These are phyloP conservation scores for Saccharomyces cerevisiae DNA, from an alignment of 805 yeast genomes.

Conservation along the genomic window DNA sequence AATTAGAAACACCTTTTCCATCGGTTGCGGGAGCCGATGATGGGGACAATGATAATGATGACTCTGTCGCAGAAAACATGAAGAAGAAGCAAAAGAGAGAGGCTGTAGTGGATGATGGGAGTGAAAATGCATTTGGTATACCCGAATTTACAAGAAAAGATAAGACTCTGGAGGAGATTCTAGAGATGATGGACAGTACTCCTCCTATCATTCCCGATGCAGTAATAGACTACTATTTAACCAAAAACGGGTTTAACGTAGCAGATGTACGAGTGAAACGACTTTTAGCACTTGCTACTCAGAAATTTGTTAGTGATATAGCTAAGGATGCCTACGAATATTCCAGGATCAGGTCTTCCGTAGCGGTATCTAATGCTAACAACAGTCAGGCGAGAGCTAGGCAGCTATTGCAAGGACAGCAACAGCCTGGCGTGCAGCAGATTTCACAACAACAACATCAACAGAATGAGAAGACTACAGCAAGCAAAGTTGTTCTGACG, in stretches of 20 bases:
- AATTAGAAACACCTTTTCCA: constrained; percentile 9
- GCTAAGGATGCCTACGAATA: constrained; percentile 96
- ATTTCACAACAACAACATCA: constrained; percentile 35
- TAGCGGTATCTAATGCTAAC: constrained; percentile 75
- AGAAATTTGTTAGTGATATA: constrained; percentile 85
- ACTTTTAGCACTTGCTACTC: constrained; percentile 87
- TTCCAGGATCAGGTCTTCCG: constrained; percentile 81
- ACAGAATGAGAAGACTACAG: constrained; percentile 33
- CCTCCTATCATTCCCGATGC: constrained; percentile 96
- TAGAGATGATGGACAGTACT: constrained; percentile 84
- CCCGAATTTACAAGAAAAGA: constrained; percentile 72
- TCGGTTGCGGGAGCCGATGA: constrained; percentile 11
- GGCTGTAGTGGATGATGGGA: constrained; percentile 20
- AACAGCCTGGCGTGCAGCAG: constrained; percentile 37
- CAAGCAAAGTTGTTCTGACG: constrained; percentile 77
- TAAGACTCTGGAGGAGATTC: constrained; percentile 72
- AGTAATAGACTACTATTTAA: constrained; percentile 84
- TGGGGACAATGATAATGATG: constrained; percentile 8
- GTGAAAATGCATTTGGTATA: constrained; percentile 37
- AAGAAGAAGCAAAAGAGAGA: constrained; percentile 17
- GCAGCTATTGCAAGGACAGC: constrained; percentile 62
- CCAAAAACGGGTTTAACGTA: constrained; percentile 77
- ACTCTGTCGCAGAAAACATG: not conserved
- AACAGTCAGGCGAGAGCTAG: constrained; percentile 83
- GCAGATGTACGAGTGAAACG: constrained; percentile 73